Evolutionary conservation across 495 filamentous ascomycete species (phyloP).

Genomic region (Hypoxylon subgilvum): DNA sequence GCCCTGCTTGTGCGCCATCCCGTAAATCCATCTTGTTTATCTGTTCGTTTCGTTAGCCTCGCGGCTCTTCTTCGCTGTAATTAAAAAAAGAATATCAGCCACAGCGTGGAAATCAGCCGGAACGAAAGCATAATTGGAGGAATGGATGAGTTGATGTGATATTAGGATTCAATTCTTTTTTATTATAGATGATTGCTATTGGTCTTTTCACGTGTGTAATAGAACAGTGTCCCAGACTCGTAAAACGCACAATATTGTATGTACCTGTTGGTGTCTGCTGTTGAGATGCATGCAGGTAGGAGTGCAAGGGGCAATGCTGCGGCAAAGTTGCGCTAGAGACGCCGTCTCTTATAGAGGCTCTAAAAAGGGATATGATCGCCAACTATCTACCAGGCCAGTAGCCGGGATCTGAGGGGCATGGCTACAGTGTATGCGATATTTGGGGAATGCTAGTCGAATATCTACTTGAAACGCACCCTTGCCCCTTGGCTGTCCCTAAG

Average conservation of each 20-base stretch:
- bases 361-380: slow-evolving; percentile 31
- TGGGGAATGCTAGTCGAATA: slow-evolving; percentile 38
- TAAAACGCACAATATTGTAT: too few species aligned
- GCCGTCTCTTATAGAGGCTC: slow-evolving; percentile 27
- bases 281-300: slow-evolving; percentile 26
- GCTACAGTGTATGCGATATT: slow-evolving; percentile 37
- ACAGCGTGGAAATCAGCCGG: slow-evolving; percentile 15
- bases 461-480: slow-evolving; percentile 42
- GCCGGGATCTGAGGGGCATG: slow-evolving; percentile 32
- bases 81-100: slow-evolving; percentile 37
- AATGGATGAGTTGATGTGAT: slow-evolving; percentile 1
- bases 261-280: not conserved
- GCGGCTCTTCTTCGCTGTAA: slow-evolving; percentile 53
- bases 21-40: slow-evolving; percentile 3
- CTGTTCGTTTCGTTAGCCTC: slow-evolving; percentile 21
- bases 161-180: slow-evolving; percentile 7
- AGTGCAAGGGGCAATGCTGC: slow-evolving; percentile 31
- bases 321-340: slow-evolving; percentile 36
- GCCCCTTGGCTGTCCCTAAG: slow-evolving; percentile 32
- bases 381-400: slow-evolving; percentile 23
- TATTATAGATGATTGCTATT: too few species aligned
- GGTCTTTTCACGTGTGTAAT: slow-evolving; percentile 23
- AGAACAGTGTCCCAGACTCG: slow-evolving; percentile 9
- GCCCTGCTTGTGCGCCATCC: slow-evolving; percentile 8
- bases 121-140: not conserved